Evolutionary conservation across 345 rosid genomes (phyloP).

Genomic region (Hirschfeldia incana): DNA sequence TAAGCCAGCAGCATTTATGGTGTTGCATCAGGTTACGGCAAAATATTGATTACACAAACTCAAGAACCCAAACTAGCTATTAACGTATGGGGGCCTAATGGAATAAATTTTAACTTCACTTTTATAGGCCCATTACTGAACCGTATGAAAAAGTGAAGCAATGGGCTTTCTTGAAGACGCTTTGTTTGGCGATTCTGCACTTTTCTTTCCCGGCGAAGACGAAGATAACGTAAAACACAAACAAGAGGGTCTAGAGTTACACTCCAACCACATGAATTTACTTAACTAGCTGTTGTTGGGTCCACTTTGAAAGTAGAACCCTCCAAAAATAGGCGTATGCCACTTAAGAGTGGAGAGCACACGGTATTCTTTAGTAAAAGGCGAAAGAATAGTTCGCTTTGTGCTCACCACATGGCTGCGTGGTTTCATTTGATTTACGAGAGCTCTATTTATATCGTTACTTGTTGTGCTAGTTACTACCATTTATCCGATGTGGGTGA

Average conservation of each 20-base stretch:
- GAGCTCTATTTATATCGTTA: neutral
- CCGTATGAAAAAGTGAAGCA: neutral
- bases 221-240: neutral
- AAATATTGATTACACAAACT: neutral
- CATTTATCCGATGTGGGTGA: slow-evolving; percentile 19
- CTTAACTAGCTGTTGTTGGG: neutral
- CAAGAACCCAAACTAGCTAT: neutral
- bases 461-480: neutral
- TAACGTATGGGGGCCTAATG: neutral
- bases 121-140: neutral
- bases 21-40: slow-evolving; percentile 10
- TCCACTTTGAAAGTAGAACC: neutral
- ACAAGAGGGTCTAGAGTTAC: neutral
- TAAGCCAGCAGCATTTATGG: slow-evolving; percentile 16
- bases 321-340: slow-evolving; percentile 44
- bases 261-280: no score
- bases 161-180: neutral
- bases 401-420: slow-evolving; percentile 37
- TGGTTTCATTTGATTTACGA: neutral
- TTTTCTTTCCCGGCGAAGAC: neutral
- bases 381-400: slow-evolving; percentile 44
- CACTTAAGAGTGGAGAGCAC: slow-evolving; percentile 33
- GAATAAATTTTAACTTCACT: neutral
- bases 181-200: neutral
- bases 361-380: slow-evolving; percentile 45